Evolutionary conservation across 2,329 filamentous ascomycete species (phyloP).

Genomic region (Microsporum audouinii): DNA sequence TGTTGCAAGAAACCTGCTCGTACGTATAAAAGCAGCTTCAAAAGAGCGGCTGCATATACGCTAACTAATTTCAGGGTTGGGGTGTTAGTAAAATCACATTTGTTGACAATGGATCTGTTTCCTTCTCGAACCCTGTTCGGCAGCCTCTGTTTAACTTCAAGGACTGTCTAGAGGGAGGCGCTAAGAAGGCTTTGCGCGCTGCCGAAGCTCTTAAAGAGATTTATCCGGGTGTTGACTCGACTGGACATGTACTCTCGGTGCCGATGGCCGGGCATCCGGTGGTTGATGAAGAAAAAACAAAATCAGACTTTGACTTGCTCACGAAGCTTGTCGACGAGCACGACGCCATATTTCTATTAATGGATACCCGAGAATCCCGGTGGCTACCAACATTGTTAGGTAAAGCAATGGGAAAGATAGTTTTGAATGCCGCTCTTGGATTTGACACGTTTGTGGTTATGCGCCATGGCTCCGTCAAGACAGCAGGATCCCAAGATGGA

Average conservation of each 20-base stretch:
- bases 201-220: constrained; percentile 72
- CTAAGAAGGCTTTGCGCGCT: constrained; percentile 68
- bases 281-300: constrained; percentile 56
- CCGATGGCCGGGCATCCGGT: constrained; percentile 94
- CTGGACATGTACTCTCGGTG: constrained; percentile 71
- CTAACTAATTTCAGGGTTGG: constrained; percentile 51
- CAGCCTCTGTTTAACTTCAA: constrained; percentile 86
- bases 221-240: constrained; percentile 76
- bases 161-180: constrained; percentile 77
- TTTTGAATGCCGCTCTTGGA: constrained; percentile 90
- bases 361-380: constrained; percentile 88
- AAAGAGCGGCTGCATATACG: not conserved
- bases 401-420: constrained; percentile 83
- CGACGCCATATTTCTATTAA: constrained; percentile 88
- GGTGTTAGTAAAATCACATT: constrained; percentile 92
- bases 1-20: constrained; percentile 76
- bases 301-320: constrained; percentile 63
- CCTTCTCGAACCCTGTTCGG: constrained; percentile 90
- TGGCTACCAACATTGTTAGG: constrained; percentile 97
- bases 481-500: constrained; percentile 48
- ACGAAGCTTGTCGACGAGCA: constrained; percentile 67
- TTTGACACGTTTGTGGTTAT: constrained; percentile 97
- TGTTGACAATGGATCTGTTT: constrained; percentile 84
- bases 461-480: constrained; percentile 67
- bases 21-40: constrained; percentile 17